Evolutionary conservation across 1,139 yeast species (phyloP).

Genomic region (Saccharomyces pastorianus): DNA sequence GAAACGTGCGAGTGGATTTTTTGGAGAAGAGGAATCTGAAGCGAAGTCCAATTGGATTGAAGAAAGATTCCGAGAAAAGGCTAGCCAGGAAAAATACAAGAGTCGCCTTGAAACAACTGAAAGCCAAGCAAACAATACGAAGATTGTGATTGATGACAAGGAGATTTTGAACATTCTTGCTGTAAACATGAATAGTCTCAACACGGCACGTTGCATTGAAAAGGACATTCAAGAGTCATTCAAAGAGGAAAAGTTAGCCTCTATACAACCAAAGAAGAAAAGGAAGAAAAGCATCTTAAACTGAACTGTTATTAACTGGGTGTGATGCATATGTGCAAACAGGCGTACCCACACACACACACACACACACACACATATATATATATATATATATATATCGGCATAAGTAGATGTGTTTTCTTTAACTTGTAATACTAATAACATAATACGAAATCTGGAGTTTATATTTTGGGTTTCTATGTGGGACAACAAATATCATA

Average conservation of each 20-base stretch:
- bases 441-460: too few species aligned
- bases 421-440: too few species aligned
- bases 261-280: slow-evolving; percentile 7
- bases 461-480: too few species aligned
- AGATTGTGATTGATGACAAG: slow-evolving; percentile 19
- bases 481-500: too few species aligned
- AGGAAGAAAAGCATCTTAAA: not conserved
- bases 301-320: not conserved
- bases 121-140: not conserved
- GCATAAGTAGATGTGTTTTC: too few species aligned
- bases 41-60: slow-evolving; percentile 66
- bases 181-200: slow-evolving; percentile 18
- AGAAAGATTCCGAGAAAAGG: slow-evolving; percentile 56
- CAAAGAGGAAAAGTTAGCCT: slow-evolving; percentile 2
- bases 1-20: slow-evolving; percentile 59
- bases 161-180: slow-evolving; percentile 29
- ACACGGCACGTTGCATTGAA: slow-evolving; percentile 26
- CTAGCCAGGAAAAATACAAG: slow-evolving; percentile 44
- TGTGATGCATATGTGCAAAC: too few species aligned
- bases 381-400: too few species aligned
- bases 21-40: slow-evolving; percentile 52
- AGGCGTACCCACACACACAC: too few species aligned
- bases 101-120: slow-evolving; percentile 5
- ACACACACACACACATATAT: too few species aligned
- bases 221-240: slow-evolving; percentile 15